Evolutionary conservation across 2,329 filamentous ascomycete genomes (phyloP), one percentile per base, ranked within the genome.

Genomic region (Penicillium sclerotiorum): DNA sequence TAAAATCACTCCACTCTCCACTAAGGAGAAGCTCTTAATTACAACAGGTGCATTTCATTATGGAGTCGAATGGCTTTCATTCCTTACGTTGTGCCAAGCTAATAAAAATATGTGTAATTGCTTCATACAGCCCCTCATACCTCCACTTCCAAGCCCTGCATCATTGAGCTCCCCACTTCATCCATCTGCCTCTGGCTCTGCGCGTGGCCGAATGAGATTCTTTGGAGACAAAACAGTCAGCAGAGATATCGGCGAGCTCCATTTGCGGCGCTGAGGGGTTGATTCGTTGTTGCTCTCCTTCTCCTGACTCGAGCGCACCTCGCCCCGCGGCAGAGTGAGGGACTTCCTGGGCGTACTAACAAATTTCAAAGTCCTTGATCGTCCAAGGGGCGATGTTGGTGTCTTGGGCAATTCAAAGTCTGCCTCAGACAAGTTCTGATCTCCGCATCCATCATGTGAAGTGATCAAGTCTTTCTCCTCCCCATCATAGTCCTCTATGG

Each of bases 261-360:
- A 62, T 35, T 60, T 62, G 42, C 53, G 60, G n/a, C 56, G 53
- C 9, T 50, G 47, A 2, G n/a, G n/a, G n/a, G 50, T 52, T 23
- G 53, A 47, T n/a, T 55, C 55, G 12, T 39, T 11, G 21, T 36
- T 50, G 28, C 44, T 53, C 9, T 58, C 57, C 20, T 52, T 53
- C 9, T 58, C 57, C 20, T 52, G 50, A 22, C 53, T 58, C 8
- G 20, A 35, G 18, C 39, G 36, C 37, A 55, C 54, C 27, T 61
- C 58, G 20, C 49, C 52, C 18, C 45, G 58, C 12, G 55, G 49
- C 5, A 32, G 37, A 15, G 56, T 39, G 2, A 6, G 4, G 4
- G 47, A 22, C 20, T 50, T 53, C 35, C 41, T 55, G 9, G 57
- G 27, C 22, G 56, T 45, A 8, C 20, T 23, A 32, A 23, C 50